Evolutionary conservation across 495 filamentous ascomycete species (phyloP).

Genomic region (Talaromyces stipitatus): DNA sequence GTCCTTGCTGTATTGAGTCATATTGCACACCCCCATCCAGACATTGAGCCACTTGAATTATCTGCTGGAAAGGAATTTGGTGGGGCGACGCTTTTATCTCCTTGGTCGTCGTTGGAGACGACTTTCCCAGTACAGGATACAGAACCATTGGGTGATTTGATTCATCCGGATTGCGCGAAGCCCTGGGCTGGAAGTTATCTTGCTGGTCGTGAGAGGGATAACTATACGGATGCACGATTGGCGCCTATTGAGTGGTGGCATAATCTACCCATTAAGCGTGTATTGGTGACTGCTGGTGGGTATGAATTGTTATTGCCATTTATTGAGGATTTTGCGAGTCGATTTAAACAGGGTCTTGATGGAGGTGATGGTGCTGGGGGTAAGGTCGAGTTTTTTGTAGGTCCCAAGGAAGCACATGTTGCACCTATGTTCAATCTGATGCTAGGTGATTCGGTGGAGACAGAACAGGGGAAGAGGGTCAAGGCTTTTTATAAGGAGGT

Average conservation of each 20-base stretch:
- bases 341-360: conserved; percentile 16
- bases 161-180: conserved; percentile 29
- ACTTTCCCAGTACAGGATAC: conserved; percentile 28
- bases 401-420: conserved; percentile 33
- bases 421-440: conserved; percentile 36
- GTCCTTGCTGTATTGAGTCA: conserved; percentile 51
- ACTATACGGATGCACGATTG: conserved; percentile 45
- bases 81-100: conserved; percentile 47
- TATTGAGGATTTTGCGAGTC: conserved; percentile 43
- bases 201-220: conserved; percentile 34
- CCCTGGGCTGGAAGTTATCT: conserved; percentile 46
- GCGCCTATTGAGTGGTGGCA: conserved; percentile 50
- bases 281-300: conserved; percentile 48
- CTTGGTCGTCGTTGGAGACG: conserved; percentile 47
- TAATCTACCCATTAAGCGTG: conserved; percentile 32
- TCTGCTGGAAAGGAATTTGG: conserved; percentile 18
- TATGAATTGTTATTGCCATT: conserved; percentile 54
- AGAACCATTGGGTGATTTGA: conserved; percentile 46
- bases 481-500: conserved; percentile 23
- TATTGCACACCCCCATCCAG: conserved; percentile 51
- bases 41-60: conserved; percentile 25
- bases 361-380: not conserved
- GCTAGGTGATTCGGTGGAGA: conserved; percentile 28
- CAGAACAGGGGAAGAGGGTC: conserved; percentile 30
- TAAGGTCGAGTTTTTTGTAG: conserved; percentile 29